A percentile compares a stretch with the other conserved stretches of the same genome.
These are phyloP conservation scores for Podaxis sp. DNA, from an alignment of 768 basidiomycete genomes.

Conservation along the genomic window DNA sequence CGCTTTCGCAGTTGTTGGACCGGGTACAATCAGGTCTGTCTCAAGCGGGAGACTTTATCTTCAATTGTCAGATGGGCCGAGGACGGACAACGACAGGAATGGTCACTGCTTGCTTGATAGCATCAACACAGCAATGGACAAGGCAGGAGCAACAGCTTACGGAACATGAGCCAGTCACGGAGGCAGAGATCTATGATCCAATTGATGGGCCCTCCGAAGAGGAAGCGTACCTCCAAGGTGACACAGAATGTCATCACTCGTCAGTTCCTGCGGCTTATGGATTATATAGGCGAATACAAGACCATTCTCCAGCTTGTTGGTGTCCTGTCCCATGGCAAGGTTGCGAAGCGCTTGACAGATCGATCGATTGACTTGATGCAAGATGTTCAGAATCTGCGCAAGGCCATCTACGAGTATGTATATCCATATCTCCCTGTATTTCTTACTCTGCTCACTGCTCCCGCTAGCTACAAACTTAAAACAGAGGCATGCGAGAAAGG, in stretches of 20 bases:
- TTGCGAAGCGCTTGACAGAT: slow-evolving; percentile 88
- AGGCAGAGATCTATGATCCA: slow-evolving; percentile 50
- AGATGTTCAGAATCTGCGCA: slow-evolving; percentile 94
- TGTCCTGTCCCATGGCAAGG: slow-evolving; percentile 86
- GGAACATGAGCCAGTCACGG: slow-evolving; percentile 31
- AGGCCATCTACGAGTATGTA: slow-evolving; percentile 89
- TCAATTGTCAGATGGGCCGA: slow-evolving; percentile 97
- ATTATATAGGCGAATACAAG: slow-evolving; percentile 86
- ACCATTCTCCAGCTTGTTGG: slow-evolving; percentile 92
- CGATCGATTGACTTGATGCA: slow-evolving; percentile 88
- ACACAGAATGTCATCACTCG: not conserved
- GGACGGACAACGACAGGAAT: slow-evolving; percentile 95
- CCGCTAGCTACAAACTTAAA: slow-evolving; percentile 81
- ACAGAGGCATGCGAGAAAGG: slow-evolving; percentile 79
- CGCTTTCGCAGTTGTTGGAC: slow-evolving; percentile 73
- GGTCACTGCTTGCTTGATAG: slow-evolving; percentile 84
- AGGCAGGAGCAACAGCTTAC: slow-evolving; percentile 31
- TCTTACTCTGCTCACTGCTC: not conserved
- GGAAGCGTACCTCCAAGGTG: slow-evolving; percentile 84
- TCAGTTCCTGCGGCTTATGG: not conserved
- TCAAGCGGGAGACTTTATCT: slow-evolving; percentile 73
- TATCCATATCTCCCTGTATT: not conserved
- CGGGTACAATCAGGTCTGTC: slow-evolving; percentile 59
- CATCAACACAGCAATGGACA: slow-evolving; percentile 61
- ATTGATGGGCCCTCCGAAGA: slow-evolving; percentile 86